These are phyloP conservation scores for Diaporthe sp. DNA, from an alignment of 2,329 filamentous ascomycete species.

Conservation along the genomic window DNA sequence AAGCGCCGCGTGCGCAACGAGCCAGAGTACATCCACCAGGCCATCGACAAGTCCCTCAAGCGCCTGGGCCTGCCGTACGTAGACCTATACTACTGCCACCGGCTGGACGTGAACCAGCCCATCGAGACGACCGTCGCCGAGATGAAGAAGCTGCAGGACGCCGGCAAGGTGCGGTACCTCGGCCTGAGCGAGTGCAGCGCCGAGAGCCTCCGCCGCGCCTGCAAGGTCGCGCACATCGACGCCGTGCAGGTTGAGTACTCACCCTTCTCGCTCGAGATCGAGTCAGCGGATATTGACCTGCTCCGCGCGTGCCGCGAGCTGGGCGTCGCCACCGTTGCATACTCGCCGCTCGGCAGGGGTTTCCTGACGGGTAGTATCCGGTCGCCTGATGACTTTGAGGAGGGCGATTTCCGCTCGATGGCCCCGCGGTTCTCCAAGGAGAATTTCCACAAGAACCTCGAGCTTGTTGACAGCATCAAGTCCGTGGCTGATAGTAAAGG, in stretches of 20 bases:
- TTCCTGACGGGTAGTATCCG: slow-evolving; percentile 57
- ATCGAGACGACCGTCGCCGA: slow-evolving; percentile 61
- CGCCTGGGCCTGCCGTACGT: slow-evolving; percentile 57
- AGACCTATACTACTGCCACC: slow-evolving; percentile 62
- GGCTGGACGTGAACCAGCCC: slow-evolving; percentile 55
- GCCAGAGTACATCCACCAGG: slow-evolving; percentile 55
- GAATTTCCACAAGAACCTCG: slow-evolving; percentile 63
- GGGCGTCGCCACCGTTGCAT: slow-evolving; percentile 56
- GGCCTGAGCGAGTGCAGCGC: slow-evolving; percentile 64
- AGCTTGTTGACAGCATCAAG: slow-evolving; percentile 45
- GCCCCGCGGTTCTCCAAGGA: slow-evolving; percentile 58
- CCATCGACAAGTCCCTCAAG: slow-evolving; percentile 55
- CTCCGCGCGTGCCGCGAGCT: slow-evolving; percentile 60
- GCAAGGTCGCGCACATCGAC: slow-evolving; percentile 60
- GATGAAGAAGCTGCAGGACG: slow-evolving; percentile 58
- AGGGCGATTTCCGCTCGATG: slow-evolving; percentile 48
- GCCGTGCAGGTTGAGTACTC: slow-evolving; percentile 68
- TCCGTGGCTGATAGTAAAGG: slow-evolving; percentile 48
- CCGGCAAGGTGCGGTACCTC: slow-evolving; percentile 66
- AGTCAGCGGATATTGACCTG: slow-evolving; percentile 53
- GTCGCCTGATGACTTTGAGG: slow-evolving; percentile 52
- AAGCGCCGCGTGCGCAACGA: slow-evolving; percentile 48
- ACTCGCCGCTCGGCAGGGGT: slow-evolving; percentile 57
- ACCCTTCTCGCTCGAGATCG: slow-evolving; percentile 63
- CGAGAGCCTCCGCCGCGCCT: slow-evolving; percentile 62